Conservation (phyloP, 768 basidiomycete genomes). For the Podaxis carcinomalis region DNA sequence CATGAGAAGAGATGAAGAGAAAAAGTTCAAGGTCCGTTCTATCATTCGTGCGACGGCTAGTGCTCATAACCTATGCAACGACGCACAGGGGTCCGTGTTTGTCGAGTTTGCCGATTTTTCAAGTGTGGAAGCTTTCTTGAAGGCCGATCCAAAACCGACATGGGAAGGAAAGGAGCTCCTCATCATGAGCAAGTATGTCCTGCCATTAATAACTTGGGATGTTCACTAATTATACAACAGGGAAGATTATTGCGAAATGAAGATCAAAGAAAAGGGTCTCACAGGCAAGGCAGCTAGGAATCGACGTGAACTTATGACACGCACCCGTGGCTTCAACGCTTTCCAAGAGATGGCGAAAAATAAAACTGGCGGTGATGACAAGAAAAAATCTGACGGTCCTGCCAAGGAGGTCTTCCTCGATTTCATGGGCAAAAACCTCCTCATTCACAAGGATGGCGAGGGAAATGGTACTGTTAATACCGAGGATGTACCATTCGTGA, state of each 20-base stretch:
- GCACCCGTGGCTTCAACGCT: conserved; percentile 67
- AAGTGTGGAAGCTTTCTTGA: conserved; percentile 71
- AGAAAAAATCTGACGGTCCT: conserved; percentile 26
- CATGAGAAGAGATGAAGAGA: conserved; percentile 81
- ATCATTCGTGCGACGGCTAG: background rate
- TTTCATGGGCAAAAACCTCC: conserved; percentile 68
- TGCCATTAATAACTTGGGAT: background rate
- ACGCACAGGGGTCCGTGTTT: conserved; percentile 80
- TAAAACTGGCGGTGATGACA: conserved; percentile 26
- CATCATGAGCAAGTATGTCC: conserved; percentile 81
- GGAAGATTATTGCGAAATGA: conserved; percentile 90
- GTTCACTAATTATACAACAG: conserved; percentile 29
- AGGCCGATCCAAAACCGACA: conserved; percentile 74
- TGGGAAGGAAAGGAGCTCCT: conserved; percentile 75
- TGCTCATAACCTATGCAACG: background rate
- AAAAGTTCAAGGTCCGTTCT: conserved; percentile 76
- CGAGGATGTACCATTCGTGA: conserved; percentile 50
- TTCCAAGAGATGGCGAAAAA: conserved; percentile 60
- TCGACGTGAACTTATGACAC: conserved; percentile 51
- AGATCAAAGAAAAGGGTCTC: conserved; percentile 91
- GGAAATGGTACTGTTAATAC: conserved; percentile 62
- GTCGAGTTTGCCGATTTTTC: conserved; percentile 77
- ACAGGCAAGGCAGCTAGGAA: conserved; percentile 64
- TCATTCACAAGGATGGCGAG: conserved; percentile 57
- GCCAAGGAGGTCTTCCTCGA: conserved; percentile 64